phyloP scores from a whole-genome alignment of 2,329 filamentous ascomycete genomes.

The Talaromyces albobiverticillius region DNA sequence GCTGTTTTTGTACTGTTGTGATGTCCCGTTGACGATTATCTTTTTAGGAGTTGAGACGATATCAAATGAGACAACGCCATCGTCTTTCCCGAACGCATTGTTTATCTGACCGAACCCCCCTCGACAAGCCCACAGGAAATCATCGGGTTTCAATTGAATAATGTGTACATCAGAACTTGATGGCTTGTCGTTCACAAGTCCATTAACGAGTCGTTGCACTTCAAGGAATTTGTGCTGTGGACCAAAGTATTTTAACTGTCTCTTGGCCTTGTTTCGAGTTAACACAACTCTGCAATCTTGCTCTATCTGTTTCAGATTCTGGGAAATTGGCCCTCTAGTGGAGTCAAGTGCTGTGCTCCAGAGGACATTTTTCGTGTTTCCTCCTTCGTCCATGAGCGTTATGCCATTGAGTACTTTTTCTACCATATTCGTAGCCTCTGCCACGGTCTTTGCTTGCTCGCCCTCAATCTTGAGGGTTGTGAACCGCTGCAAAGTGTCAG shows the following conservation, averaged over 20 bases:
- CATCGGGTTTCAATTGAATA: conserved; percentile 16
- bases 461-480: conserved; percentile 40
- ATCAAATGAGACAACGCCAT: conserved; percentile 15
- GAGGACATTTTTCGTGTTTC: no score
- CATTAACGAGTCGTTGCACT: background rate
- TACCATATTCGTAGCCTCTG: conserved; percentile 30
- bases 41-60: conserved; percentile 19
- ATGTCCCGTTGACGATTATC: conserved; percentile 18
- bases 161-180: conserved; percentile 13
- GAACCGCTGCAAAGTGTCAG: conserved; percentile 23
- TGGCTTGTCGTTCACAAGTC: conserved; percentile 13
- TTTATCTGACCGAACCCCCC: conserved; percentile 20
- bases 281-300: background rate
- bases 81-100: conserved; percentile 18
- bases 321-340: background rate
- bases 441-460: conserved; percentile 26
- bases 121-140: conserved; percentile 20
- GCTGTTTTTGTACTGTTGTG: no score
- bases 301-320: background rate
- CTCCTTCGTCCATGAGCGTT: conserved; percentile 19
- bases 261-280: background rate
- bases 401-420: conserved; percentile 33
- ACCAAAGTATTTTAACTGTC: background rate
- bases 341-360: conserved; percentile 16
- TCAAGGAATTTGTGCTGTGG: background rate